Evolutionary conservation across 768 basidiomycete species (phyloP), one percentile per base, ranked within the genome.

Genomic region (Daedalea quercina): DNA sequence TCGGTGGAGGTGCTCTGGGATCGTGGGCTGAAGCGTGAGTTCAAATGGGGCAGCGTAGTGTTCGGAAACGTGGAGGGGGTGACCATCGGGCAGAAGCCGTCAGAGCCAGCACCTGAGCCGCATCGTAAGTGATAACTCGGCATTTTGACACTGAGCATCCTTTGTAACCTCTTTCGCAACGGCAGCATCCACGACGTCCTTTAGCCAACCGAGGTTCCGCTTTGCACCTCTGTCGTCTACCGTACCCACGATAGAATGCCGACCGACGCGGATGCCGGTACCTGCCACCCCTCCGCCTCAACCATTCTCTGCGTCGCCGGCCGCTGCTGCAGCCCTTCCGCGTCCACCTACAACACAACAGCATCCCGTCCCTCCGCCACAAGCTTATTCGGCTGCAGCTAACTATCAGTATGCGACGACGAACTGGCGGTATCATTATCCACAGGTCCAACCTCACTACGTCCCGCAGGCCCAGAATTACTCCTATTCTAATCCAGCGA

Each of bases 1-100:
- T 82, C 82, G 9, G 84, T 94, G 0, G 84, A 87, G 63, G 90
- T 94, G 3, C 65, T 88, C 7, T 94, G 91, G 87, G 88, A 90
- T 62, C 73, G 78, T 24, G 84, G 83, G 8, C 58, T 81, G 34
- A 86, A 82, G 67, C 75, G 81, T 51, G 87, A 90, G 65, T 87
- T 91, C 63, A 90, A 87, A 65, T 91, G 89, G 89, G 79, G 82
- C 25, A 84, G 82, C 60, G 80, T 91, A 19, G 77, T 90, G 19
- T 85, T 89, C 54, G 87, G 86, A n/a, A 82, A 76, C 46, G 83
- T 80, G 1, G 85, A 87, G 44, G 79, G 73, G 3, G 81, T 82
- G 50, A 63, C 68, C 17, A 79, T 88, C n/a, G 77, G 78, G 49
- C 85, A 87, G 63, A 87, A 85, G 59, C 86, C 86, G 19, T 74